Conservation (phyloP, 441 rosid genomes). For the Erodium moschatum region DNA sequence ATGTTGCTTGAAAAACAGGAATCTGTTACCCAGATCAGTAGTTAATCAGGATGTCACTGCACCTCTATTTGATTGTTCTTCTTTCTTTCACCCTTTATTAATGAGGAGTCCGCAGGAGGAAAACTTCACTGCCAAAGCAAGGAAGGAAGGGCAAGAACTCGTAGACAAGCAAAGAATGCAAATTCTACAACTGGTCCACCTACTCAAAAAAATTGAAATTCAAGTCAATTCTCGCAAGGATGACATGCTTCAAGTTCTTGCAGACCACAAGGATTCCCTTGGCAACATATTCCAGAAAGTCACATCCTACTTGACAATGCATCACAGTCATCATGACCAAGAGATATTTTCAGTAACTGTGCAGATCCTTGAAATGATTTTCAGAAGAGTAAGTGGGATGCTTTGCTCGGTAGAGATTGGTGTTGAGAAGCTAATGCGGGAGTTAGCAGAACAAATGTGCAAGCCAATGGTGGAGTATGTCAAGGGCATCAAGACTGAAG, state of each 20-base stretch:
- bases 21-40: background rate
- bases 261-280: slow-evolving; percentile 29
- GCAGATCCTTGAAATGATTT: slow-evolving; percentile 37
- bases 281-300: slow-evolving; percentile 37
- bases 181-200: slow-evolving; percentile 34
- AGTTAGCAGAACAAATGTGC: slow-evolving; percentile 40
- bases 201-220: slow-evolving; percentile 43
- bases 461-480: slow-evolving; percentile 48
- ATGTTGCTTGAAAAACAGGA: background rate
- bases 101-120: slow-evolving; percentile 32
- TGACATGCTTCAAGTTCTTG: slow-evolving; percentile 34
- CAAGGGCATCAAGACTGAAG: slow-evolving; percentile 38
- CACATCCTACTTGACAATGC: slow-evolving; percentile 20
- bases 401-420: slow-evolving; percentile 44
- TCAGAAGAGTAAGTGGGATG: slow-evolving; percentile 29
- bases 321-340: slow-evolving; percentile 28
- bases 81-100: background rate
- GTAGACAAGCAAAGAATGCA: slow-evolving; percentile 37
- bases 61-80: background rate
- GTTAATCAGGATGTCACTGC: background rate
- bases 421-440: slow-evolving; percentile 37
- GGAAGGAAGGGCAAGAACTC: slow-evolving; percentile 34
- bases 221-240: slow-evolving; percentile 36
- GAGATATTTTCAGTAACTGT: slow-evolving; percentile 29
- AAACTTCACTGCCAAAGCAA: slow-evolving; percentile 31